Percentiles rank a stretch among this genome's conserved stretches.
phyloP scores from a whole-genome alignment of 2,329 filamentous ascomycete species.

The Neurospora crassa region DNA sequence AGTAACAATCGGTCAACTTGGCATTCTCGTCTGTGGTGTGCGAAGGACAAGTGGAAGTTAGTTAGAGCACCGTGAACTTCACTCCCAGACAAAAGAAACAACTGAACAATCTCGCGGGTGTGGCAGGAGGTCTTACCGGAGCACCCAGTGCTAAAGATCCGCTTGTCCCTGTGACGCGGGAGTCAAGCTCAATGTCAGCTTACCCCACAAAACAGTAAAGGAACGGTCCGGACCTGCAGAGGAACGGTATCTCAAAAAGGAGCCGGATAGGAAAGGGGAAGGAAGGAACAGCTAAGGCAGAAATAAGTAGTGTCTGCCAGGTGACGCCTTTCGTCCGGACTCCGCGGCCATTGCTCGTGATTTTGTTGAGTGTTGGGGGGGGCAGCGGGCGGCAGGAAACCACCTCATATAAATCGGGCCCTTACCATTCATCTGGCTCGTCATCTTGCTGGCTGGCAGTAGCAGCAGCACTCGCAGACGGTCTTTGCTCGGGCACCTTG shows the following conservation, averaged over 20 bases:
- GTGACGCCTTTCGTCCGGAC: neutral
- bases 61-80: conserved; percentile 1
- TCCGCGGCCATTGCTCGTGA: neutral
- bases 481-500: neutral
- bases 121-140: conserved; percentile 48
- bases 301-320: neutral
- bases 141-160: conserved; percentile 94
- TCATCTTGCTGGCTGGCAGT: conserved; percentile 55
- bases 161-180: conserved; percentile 66
- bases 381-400: neutral
- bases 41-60: neutral
- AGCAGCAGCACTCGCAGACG: conserved; percentile 11
- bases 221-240: neutral
- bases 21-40: conserved; percentile 63
- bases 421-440: conserved; percentile 92
- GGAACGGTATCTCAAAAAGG: neutral
- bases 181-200: neutral
- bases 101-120: neutral
- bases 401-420: conserved; percentile 1
- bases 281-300: neutral
- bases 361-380: conserved; percentile 1
- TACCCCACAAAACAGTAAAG: neutral
- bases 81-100: neutral
- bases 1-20: conserved; percentile 92
- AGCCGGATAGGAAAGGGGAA: neutral